Evolutionary conservation across 1,284 basidiomycete species (phyloP).

Genomic region (Vanrija sp.): DNA sequence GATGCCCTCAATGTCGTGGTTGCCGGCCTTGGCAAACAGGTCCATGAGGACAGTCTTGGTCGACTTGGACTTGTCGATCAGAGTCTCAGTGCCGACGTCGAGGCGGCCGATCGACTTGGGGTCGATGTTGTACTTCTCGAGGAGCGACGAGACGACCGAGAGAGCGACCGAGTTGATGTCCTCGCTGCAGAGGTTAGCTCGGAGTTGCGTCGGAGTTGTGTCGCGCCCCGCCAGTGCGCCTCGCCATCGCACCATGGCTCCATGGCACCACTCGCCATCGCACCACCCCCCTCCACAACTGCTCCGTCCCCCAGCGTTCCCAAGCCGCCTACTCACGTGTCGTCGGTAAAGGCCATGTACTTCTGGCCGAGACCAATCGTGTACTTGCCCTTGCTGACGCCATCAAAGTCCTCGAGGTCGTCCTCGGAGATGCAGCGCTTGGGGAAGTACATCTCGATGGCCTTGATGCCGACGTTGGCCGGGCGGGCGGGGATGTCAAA

Average conservation of each 20-base stretch:
- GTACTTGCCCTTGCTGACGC: slow-evolving; percentile 94
- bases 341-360: slow-evolving; percentile 96
- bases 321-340: slow-evolving; percentile 54
- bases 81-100: slow-evolving; percentile 97
- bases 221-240: too few species aligned
- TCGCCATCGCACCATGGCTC: not conserved
- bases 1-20: slow-evolving; percentile 97
- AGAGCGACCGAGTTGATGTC: slow-evolving; percentile 96
- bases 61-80: slow-evolving; percentile 99
- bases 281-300: not conserved
- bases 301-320: not conserved
- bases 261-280: not conserved
- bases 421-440: slow-evolving; percentile 91
- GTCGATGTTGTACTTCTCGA: slow-evolving; percentile 94
- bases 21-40: slow-evolving; percentile 85
- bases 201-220: too few species aligned
- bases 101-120: slow-evolving; percentile 93
- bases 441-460: slow-evolving; percentile 90
- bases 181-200: slow-evolving; percentile 53
- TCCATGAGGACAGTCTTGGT: slow-evolving; percentile 99
- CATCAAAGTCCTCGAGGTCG: slow-evolving; percentile 91
- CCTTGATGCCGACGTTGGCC: slow-evolving; percentile 87
- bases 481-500: slow-evolving; percentile 59
- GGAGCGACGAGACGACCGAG: slow-evolving; percentile 73
- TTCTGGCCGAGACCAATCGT: slow-evolving; percentile 98